A percentile compares a stretch with the other conserved stretches of the same genome.
phyloP scores from a whole-genome alignment of 352 stramenopile genomes.

The Phytopythium helicoides region DNA sequence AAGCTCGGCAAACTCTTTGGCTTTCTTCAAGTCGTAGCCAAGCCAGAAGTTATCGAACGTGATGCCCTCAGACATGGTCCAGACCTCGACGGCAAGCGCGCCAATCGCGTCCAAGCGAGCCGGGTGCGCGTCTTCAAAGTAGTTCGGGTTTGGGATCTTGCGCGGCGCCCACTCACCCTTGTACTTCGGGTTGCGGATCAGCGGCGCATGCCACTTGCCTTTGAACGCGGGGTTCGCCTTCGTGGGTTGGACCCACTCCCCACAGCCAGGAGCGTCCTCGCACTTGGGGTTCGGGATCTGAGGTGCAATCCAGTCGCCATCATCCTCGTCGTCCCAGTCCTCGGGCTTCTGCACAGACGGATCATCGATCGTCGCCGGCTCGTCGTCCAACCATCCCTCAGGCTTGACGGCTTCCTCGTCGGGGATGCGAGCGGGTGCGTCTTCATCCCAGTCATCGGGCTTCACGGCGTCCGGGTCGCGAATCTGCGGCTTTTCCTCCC shows the following conservation, averaged over 20 bases:
- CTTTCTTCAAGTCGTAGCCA: conserved; percentile 78
- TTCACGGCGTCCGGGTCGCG: conserved; percentile 85
- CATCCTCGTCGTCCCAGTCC: conserved; percentile 94
- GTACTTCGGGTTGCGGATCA: conserved; percentile 92
- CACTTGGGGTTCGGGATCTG: conserved; percentile 91
- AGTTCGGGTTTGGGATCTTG: conserved; percentile 90
- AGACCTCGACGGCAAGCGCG: conserved; percentile 90
- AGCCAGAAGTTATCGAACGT: conserved; percentile 94
- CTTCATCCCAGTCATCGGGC: conserved; percentile 93
- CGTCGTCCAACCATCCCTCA: conserved; percentile 88
- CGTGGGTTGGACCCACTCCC: conserved; percentile 85
- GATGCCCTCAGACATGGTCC: conserved; percentile 88
- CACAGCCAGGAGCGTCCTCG: conserved; percentile 79
- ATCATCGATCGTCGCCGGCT: conserved; percentile 77
- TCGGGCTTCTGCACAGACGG: conserved; percentile 78
- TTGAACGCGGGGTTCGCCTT: conserved; percentile 92
- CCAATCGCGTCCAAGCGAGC: conserved; percentile 86
- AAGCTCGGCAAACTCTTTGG: conserved; percentile 69
- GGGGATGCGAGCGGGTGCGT: conserved; percentile 79
- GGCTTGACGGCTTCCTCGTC: conserved; percentile 89
- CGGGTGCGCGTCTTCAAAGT: conserved; percentile 83
- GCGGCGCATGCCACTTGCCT: conserved; percentile 89
- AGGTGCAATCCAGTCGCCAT: conserved; percentile 90
- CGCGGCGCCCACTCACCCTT: conserved; percentile 89
- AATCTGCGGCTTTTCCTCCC: conserved; percentile 90